Base-by-base conservation (phyloP, 2,329 filamentous ascomycete species). In the Fusarium anguioides region DNA sequence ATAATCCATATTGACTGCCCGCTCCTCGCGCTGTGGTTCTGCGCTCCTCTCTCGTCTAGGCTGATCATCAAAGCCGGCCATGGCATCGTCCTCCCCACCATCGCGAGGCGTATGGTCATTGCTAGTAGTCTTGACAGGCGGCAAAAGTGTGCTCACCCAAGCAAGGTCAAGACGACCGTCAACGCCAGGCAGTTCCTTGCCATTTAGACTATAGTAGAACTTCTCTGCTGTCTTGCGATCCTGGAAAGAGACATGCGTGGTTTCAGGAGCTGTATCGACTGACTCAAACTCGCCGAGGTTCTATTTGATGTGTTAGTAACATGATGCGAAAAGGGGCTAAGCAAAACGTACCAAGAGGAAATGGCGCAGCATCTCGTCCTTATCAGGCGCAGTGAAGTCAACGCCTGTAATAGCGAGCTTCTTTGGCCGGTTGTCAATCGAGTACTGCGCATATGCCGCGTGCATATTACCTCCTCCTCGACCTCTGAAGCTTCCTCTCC, bases 381-480 rank as follows among this genome's bases (percentile, higher is more conserved):
- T 87, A 27, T 85, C 84, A 3, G 85, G 74, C 15, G 82, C 82
- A 5, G 88, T 87, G 73, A 90, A 88, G 76, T 89, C 88, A 12
- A 87, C 84, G 5, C 88, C 90, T 9, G 83, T 82, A 23, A 95
- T 79, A 8, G 86, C 84, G 11, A 96, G 81, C 63, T 84, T 89
- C 75, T 86, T 91, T 0, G 92, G 89, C 41, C 92, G 84, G 75
- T 94, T 94, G 73, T 96, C 92, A 21, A 96, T 82, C 18, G 90
- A 89, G 68, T 89, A 91, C 29, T 84, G 83, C 6, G 84, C 86
- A 69, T 88, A 89, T 1, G 84, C 84, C 4, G 84, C 83, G 44
- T 85, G 83, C 63, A 83, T 81, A 29, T 84, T 83, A 60, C 71
- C 81, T 53, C 81, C 80, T 61, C 72, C 81, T 52, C 82, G 76